phyloP scores from a whole-genome alignment of 371 early-diverging fungal species.

The Syncephalastrum contaminatum region DNA sequence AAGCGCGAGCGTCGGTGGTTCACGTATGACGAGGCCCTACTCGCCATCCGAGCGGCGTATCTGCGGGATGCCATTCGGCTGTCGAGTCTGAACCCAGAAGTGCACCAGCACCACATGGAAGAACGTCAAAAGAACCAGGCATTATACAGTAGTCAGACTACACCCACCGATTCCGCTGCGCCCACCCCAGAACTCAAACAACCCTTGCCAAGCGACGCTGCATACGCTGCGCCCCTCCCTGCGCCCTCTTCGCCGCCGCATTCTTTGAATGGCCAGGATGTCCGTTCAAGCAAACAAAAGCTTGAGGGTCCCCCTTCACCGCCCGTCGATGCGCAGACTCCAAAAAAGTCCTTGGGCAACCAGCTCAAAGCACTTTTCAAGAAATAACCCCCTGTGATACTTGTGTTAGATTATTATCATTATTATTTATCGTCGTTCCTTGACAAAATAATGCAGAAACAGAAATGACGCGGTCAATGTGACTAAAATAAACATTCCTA shows the following conservation, averaged over 20 bases:
- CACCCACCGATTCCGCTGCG: neutral
- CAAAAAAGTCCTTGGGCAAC: constrained; percentile 6
- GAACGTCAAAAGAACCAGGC: neutral
- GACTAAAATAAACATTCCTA: constrained; percentile 25
- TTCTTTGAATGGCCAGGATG: too few relatives aligned
- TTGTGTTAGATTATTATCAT: neutral
- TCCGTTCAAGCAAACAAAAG: neutral
- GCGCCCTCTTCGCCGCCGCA: constrained; percentile 3
- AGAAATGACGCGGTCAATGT: constrained; percentile 32
- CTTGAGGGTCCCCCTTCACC: constrained; percentile 5
- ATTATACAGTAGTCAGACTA: too few relatives aligned
- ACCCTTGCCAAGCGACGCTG: neutral
- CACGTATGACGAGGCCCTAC: constrained; percentile 58
- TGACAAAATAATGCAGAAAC: constrained; percentile 44
- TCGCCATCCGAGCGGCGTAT: constrained; percentile 42
- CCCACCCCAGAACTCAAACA: constrained; percentile 1
- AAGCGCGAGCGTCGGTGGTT: constrained; percentile 66
- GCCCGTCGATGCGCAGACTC: neutral
- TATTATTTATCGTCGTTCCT: constrained; percentile 31
- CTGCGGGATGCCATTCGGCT: constrained; percentile 56
- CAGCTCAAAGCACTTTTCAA: constrained; percentile 5
- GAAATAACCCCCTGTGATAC: too few relatives aligned
- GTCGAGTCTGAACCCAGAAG: constrained; percentile 29
- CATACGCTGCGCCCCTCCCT: neutral
- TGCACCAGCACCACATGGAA: neutral